phyloP scores from a whole-genome alignment of 192 early-diverging fungal genomes.

The Geranomyces variabilis region DNA sequence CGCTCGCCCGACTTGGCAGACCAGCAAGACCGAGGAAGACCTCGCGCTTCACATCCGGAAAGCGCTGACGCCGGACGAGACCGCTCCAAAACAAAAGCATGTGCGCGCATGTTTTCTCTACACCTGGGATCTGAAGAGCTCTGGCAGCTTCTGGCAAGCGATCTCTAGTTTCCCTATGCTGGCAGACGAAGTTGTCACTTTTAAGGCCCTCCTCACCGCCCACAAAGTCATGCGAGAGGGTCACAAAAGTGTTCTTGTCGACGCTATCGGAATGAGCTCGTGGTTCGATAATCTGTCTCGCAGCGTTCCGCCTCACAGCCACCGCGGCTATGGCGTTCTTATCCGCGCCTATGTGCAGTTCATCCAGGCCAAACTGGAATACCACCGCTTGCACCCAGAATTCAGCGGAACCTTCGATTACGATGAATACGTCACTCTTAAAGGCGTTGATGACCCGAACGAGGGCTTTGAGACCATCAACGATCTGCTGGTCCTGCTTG shows the following conservation, averaged over 20 bases:
- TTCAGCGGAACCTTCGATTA: conserved; percentile 97
- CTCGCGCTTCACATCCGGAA: conserved; percentile 88
- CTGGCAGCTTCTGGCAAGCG: conserved; percentile 81
- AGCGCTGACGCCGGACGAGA: conserved; percentile 85
- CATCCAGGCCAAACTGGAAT: conserved; percentile 87
- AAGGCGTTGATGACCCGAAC: conserved; percentile 95
- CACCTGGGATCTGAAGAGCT: conserved; percentile 90
- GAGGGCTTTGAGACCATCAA: conserved; percentile 98
- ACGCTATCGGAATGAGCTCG: conserved; percentile 73
- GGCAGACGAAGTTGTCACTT: conserved; percentile 93
- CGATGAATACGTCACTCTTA: conserved; percentile 92
- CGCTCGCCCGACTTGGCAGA: conserved; percentile 26
- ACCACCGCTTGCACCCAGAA: conserved; percentile 86
- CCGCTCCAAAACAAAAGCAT: conserved; percentile 97
- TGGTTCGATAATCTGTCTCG: conserved; percentile 81
- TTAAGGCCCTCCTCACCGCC: conserved; percentile 90
- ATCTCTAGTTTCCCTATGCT: conserved; percentile 86
- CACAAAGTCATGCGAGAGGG: conserved; percentile 97
- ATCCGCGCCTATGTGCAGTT: conserved; percentile 92
- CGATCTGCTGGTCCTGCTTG: conserved; percentile 89
- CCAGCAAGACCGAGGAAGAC: conserved; percentile 67
- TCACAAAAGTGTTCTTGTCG: conserved; percentile 80
- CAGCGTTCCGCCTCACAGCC: conserved; percentile 15
- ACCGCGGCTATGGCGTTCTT: conserved; percentile 69
- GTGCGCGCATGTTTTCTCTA: conserved; percentile 88